Base-by-base conservation (phyloP, 225 moss, liverwort and hornwort species). In the Lunularia cruciata region DNA sequence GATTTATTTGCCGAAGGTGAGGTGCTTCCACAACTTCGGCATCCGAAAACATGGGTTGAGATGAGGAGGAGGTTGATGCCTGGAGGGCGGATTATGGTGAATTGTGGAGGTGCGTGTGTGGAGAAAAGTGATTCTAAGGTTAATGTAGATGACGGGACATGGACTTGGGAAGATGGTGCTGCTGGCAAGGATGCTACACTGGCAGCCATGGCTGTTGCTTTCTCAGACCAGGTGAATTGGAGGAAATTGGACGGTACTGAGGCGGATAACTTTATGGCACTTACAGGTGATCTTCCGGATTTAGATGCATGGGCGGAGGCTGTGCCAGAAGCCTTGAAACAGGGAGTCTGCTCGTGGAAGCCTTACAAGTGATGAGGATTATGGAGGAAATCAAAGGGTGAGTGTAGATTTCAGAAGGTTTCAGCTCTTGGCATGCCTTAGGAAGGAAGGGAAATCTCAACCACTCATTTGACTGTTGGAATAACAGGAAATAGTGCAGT, bases 161-260 rank as follows among this genome's bases (percentile, higher is more conserved):
- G 92, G 92, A 92, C 92, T 16, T 92, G 89, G 89, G 80, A 80
- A 69, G 92, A 92, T 78, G 92, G 92, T 49, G 83, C 80, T 39
- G 83, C 81, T 61, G 79, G 67, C 39, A 86, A 82, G 68, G 84
- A 92, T 71, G 81, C 87, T 20, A 87, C 87, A 31, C 67, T 89
- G 18, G 72, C 71, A 28, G 89, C 87, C 58, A 63, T 92, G 84
- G 70, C 70, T 36, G 59, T 60, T 57, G 89, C 83, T 16, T 92
- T 92, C 78, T 73, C 84, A 20, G 68, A 70, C n/a, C 66, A 92
- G 92, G 22, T 89, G 45, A 87, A 75, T 57, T 75, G 81, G 83
- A 81, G 81, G 60, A 82, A 75, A 64, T 78, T 87, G 86, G 83
- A 75, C 19, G 67, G 72, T 26, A 34, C 67, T 16, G 87, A 80